These are phyloP conservation scores for Tremella yokohamensis DNA, from an alignment of 768 basidiomycete genomes.

Conservation along the genomic window DNA sequence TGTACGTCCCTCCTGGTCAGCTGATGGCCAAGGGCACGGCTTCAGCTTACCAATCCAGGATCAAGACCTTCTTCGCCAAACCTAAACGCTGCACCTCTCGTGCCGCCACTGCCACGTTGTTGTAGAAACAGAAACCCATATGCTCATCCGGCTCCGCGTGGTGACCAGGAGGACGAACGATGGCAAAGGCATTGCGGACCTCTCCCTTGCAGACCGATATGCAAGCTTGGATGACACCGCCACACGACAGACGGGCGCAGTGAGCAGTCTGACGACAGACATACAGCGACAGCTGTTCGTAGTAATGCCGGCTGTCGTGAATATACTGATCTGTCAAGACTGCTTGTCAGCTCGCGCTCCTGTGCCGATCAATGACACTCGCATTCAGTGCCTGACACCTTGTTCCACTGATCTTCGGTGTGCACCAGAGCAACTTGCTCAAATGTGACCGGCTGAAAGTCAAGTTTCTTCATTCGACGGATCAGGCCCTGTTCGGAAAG, in stretches of 20 bases:
- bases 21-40: slow-evolving; percentile 2
- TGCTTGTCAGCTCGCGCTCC: slow-evolving; percentile 43
- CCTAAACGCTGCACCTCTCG: slow-evolving; percentile 72
- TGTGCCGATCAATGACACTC: slow-evolving; percentile 49
- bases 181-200: slow-evolving; percentile 83
- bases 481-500: slow-evolving; percentile 63
- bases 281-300: slow-evolving; percentile 88
- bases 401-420: slow-evolving; percentile 85
- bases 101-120: slow-evolving; percentile 92
- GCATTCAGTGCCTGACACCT: slow-evolving; percentile 79
- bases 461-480: slow-evolving; percentile 70
- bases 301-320: slow-evolving; percentile 70
- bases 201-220: slow-evolving; percentile 76
- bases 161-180: slow-evolving; percentile 95
- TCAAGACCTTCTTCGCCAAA: slow-evolving; percentile 72
- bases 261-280: slow-evolving; percentile 79
- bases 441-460: slow-evolving; percentile 67
- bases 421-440: slow-evolving; percentile 86
- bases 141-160: slow-evolving; percentile 97
- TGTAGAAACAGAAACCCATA: slow-evolving; percentile 99
- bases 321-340: slow-evolving; percentile 74
- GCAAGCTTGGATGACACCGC: slow-evolving; percentile 87
- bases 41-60: slow-evolving; percentile 81
- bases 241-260: slow-evolving; percentile 82
- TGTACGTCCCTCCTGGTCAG: slow-evolving; percentile 77